Conservation (phyloP, 148 eudicot genomes). For the Limonium bicolor region DNA sequence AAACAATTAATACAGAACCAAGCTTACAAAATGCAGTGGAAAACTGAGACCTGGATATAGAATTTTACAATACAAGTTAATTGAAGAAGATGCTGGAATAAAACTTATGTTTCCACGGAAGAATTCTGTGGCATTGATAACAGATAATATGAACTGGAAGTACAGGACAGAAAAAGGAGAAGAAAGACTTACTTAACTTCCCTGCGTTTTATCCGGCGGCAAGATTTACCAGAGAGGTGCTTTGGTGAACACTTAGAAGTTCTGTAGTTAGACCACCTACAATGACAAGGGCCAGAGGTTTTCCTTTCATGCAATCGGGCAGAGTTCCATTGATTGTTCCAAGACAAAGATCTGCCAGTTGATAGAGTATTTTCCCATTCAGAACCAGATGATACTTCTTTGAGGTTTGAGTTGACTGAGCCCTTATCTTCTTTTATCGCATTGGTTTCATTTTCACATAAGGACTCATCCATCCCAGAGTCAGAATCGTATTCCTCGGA, state of each 20-base stretch:
- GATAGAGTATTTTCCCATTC: conserved; percentile 48
- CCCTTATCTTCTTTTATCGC: conserved; percentile 17
- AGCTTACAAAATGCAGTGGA: not conserved
- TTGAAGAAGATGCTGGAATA: not conserved
- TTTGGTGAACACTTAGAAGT: conserved; percentile 25
- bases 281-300: conserved; percentile 18
- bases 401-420: conserved; percentile 10
- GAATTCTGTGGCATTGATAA: not conserved
- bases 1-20: not conserved
- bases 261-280: conserved; percentile 24
- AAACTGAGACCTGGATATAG: not conserved
- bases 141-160: not conserved
- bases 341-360: conserved; percentile 49
- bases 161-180: not conserved
- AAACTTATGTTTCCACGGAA: not conserved
- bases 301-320: conserved; percentile 24
- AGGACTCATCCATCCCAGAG: conserved; percentile 36
- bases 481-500: conserved; percentile 48
- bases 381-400: conserved; percentile 33
- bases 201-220: conserved; percentile 42
- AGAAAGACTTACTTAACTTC: conserved; percentile 25
- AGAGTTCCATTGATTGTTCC: conserved; percentile 54
- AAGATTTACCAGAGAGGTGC: conserved; percentile 52
- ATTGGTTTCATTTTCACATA: conserved; percentile 19
- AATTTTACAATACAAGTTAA: not conserved